A percentile compares a stretch with the other conserved stretches of the same genome.
These are phyloP conservation scores for Paecilomyces formosus DNA, from an alignment of 2,329 filamentous ascomycete genomes.

Conservation along the genomic window DNA sequence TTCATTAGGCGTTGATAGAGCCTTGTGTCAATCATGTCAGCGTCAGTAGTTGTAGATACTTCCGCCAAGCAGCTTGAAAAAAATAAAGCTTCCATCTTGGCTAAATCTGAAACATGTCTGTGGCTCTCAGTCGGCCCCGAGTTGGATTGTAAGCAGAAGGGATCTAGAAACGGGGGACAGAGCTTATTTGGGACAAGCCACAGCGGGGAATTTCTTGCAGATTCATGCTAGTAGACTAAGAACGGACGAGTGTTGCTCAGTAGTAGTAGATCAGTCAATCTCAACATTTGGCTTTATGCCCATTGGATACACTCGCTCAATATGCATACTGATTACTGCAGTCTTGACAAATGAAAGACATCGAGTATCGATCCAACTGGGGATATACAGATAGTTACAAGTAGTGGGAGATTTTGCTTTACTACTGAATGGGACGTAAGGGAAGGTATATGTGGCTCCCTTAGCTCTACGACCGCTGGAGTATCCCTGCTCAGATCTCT, in stretches of 20 bases:
- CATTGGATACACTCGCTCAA: neutral
- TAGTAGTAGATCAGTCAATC: neutral
- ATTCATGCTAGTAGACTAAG: neutral
- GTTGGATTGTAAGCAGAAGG: neutral
- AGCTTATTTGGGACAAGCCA: neutral
- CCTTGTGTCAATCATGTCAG: neutral
- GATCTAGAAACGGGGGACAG: neutral
- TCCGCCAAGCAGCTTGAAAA: neutral
- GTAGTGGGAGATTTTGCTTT: neutral
- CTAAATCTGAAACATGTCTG: neutral
- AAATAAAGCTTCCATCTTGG: neutral
- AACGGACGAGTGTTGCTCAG: neutral
- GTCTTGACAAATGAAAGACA: neutral
- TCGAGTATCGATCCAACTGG: too few species aligned
- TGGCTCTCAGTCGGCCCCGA: neutral
- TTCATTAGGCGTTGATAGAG: neutral
- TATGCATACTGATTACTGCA: neutral
- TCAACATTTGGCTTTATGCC: neutral
- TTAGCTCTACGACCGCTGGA: neutral
- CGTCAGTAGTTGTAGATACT: neutral
- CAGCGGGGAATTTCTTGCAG: neutral
- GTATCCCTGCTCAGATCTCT: neutral
- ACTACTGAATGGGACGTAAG: neutral
- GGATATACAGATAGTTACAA: neutral
- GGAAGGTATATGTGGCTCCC: neutral